A percentile compares a stretch with the other conserved stretches of the same genome.
These are phyloP conservation scores for Microdochium bolleyi DNA, from an alignment of 2,329 filamentous ascomycete species.

Conservation along the genomic window DNA sequence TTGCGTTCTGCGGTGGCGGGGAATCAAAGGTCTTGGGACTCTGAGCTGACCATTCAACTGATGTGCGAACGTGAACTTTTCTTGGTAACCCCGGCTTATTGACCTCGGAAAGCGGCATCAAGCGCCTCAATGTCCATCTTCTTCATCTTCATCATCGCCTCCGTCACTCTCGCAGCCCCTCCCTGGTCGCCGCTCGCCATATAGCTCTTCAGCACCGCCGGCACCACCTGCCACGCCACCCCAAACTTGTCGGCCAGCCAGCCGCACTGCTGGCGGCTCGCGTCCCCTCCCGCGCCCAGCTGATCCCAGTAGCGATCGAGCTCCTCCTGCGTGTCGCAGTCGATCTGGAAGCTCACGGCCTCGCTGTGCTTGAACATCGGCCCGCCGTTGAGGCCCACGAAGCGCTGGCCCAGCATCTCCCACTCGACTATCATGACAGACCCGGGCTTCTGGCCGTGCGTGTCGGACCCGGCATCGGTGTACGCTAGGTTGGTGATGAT, in stretches of 20 bases:
- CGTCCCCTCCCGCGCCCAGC: slow-evolving; percentile 29
- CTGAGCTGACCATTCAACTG: too few species aligned
- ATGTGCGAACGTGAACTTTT: too few species aligned
- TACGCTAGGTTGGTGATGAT: slow-evolving; percentile 23
- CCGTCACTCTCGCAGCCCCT: too few species aligned
- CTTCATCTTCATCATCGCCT: too few species aligned
- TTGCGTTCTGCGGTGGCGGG: too few species aligned
- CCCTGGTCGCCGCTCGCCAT: too few species aligned
- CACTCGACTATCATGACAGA: slow-evolving; percentile 27
- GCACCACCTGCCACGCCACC: slow-evolving; percentile 37
- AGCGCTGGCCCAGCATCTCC: slow-evolving; percentile 27
- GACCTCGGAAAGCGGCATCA: too few species aligned
- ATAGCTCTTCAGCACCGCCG: slow-evolving; percentile 22
- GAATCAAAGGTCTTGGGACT: too few species aligned
- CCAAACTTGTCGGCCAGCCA: slow-evolving; percentile 38
- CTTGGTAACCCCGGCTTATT: too few species aligned
- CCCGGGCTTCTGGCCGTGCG: slow-evolving; percentile 15
- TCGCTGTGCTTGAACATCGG: slow-evolving; percentile 28
- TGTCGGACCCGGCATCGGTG: slow-evolving; percentile 4
- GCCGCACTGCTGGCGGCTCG: slow-evolving; percentile 28
- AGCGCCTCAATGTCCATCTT: too few species aligned
- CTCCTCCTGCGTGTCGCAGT: slow-evolving; percentile 35
- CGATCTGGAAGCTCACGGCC: slow-evolving; percentile 33
- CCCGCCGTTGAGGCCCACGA: slow-evolving; percentile 35
- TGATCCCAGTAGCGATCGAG: slow-evolving; percentile 38